Evolutionary conservation across 73 alveolate genomes (phyloP), one percentile per base, ranked within the genome.

Genomic region (Uronychia setigera): DNA sequence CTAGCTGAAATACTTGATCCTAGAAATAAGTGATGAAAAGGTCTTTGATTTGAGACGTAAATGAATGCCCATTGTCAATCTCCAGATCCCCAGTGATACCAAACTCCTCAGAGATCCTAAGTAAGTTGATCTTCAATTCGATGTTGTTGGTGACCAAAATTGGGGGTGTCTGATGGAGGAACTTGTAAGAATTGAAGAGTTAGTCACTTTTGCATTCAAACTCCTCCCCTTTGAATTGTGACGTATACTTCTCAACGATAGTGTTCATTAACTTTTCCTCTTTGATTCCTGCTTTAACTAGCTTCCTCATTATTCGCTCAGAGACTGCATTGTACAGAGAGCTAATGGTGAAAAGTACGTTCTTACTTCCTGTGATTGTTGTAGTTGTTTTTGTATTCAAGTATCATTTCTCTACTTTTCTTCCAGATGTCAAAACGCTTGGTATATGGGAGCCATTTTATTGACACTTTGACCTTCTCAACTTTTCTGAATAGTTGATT

Each of bases 51-150:
- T 80, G 74, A 29, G 74, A 60, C 1, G 90, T 82, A 29, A 83
- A 83, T 32, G 90, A 83, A 57, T 83, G 90, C 29, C 90, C 90
- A 75, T 59, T 83, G 35, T 83, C 90, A 0, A 83, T 83, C 58
- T 83, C 90, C 58, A 83, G 29, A 31, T 83, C 90, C 30, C 90
- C 90, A n/a, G 74, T 76, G 29, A 83, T 83, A 11, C 84, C 84
- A 83, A 75, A 83, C 32, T 58, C 58, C 29, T 77, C 57, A 27
- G 76, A 31, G n/a, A 59, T 83, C 32, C 25, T 58, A 1, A 26
- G 27, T 1, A 83, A 58, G 35, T 74, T 32, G 27, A 76, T 31
- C 34, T 83, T 83, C 0, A 83, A 59, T 31, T 83, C 90, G 1
- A 83, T 28, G 31, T 83, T 82, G 76, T 83, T 83, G 79, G 83